Conservation (phyloP, 805 yeast species). For the Kodamaea sagamina region DNA sequence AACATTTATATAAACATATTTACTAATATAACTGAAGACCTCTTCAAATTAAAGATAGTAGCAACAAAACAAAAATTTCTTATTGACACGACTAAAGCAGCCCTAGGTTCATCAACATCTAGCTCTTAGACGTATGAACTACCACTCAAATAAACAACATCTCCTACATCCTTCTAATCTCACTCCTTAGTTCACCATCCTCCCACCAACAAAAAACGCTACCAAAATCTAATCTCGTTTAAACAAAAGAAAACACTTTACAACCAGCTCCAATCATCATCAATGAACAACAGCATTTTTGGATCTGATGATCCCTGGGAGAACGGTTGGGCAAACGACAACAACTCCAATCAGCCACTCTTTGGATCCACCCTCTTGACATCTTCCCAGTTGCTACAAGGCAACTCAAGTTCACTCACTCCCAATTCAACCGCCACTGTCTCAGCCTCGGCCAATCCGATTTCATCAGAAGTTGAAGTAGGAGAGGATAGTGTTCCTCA, state of each 20-base stretch:
- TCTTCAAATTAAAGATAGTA: too few species aligned
- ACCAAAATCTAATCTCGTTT: conserved; percentile 2
- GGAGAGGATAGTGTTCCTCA: conserved; percentile 26
- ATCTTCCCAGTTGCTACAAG: conserved; percentile 25
- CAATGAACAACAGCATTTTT: conserved; percentile 19
- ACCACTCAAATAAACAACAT: conserved; percentile 6
- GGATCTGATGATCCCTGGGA: conserved; percentile 39
- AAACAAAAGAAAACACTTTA: conserved; percentile 3
- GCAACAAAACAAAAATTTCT: too few species aligned
- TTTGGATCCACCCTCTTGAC: conserved; percentile 22
- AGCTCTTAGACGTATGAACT: too few species aligned
- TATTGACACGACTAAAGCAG: too few species aligned
- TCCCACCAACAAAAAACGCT: neutral
- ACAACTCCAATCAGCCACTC: conserved; percentile 14
- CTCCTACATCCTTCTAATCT: too few species aligned
- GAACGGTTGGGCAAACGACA: conserved; percentile 35
- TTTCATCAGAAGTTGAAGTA: conserved; percentile 7
- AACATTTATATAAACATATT: too few species aligned
- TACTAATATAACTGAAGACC: too few species aligned
- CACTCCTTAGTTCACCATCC: too few species aligned
- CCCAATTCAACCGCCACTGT: conserved; percentile 6
- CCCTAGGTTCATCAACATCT: too few species aligned
- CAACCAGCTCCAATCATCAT: neutral
- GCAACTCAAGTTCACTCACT: neutral
- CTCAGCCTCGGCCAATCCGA: conserved; percentile 1